Percentiles rank a stretch among this genome's conserved stretches.
Evolutionary conservation across 2,329 filamentous ascomycete genomes (phyloP).

Genomic region (Teratosphaeria nubilosa): DNA sequence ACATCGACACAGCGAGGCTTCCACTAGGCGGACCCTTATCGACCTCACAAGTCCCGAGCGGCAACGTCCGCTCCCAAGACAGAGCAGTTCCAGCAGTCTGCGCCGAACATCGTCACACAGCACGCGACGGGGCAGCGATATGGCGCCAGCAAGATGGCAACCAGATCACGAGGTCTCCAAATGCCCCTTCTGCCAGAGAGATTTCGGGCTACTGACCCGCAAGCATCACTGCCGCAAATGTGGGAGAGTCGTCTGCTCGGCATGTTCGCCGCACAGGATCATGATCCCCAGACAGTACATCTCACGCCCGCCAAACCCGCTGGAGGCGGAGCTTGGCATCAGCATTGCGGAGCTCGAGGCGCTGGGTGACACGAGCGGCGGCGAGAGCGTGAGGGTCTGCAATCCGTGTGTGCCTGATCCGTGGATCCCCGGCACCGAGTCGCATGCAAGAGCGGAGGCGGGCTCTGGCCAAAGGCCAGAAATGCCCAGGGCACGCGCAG

Average conservation of each 20-base stretch:
- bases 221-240: slow-evolving; percentile 97
- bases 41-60: slow-evolving; percentile 15
- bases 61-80: not conserved
- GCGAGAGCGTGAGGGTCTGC: slow-evolving; percentile 59
- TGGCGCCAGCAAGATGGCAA: slow-evolving; percentile 71
- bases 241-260: slow-evolving; percentile 78
- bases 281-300: slow-evolving; percentile 91
- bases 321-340: slow-evolving; percentile 17
- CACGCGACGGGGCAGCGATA: slow-evolving; percentile 24
- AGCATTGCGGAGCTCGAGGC: slow-evolving; percentile 32
- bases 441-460: not conserved
- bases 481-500: not conserved
- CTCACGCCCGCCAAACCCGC: slow-evolving; percentile 55
- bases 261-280: slow-evolving; percentile 88
- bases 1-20: slow-evolving; percentile 4
- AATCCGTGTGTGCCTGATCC: slow-evolving; percentile 64
- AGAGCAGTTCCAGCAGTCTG: not conserved
- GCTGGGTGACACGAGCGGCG: slow-evolving; percentile 46
- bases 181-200: slow-evolving; percentile 73
- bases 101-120: not conserved
- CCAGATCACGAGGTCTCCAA: slow-evolving; percentile 71
- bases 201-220: slow-evolving; percentile 75
- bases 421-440: slow-evolving; percentile 17
- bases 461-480: not conserved
- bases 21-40: slow-evolving; percentile 11